Conservation (phyloP, 2,329 filamentous ascomycete species). For the Alternaria infectoria region DNA sequence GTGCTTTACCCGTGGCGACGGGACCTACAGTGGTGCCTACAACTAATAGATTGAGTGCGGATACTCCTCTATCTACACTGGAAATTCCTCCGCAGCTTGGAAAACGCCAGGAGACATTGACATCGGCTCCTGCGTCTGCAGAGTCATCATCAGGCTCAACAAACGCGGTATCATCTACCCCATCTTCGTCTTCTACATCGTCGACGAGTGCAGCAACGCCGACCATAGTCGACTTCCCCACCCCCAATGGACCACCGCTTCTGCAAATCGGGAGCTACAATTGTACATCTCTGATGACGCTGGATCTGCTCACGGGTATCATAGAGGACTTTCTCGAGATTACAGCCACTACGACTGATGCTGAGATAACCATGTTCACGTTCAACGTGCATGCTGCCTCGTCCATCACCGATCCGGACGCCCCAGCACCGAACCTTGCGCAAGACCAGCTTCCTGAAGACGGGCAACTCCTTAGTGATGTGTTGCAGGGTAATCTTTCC, state of each 20-base stretch:
- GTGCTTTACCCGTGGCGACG: slow-evolving; percentile 12
- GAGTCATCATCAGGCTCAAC: slow-evolving; percentile 2
- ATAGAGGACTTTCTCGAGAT: slow-evolving; percentile 60
- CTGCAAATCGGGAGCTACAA: slow-evolving; percentile 58
- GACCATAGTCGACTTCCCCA: slow-evolving; percentile 24
- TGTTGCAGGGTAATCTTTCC: slow-evolving; percentile 57
- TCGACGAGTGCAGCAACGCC: slow-evolving; percentile 19
- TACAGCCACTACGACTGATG: slow-evolving; percentile 62
- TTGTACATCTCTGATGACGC: slow-evolving; percentile 61
- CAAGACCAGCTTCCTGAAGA: slow-evolving; percentile 53
- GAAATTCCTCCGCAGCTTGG: slow-evolving; percentile 4
- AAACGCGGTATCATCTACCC: not conserved
- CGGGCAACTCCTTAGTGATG: slow-evolving; percentile 54
- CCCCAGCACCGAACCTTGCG: slow-evolving; percentile 50
- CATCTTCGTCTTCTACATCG: slow-evolving; percentile 5
- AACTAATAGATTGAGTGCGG: slow-evolving; percentile 23
- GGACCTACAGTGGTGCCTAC: slow-evolving; percentile 20
- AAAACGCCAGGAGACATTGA: slow-evolving; percentile 19
- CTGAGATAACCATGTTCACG: slow-evolving; percentile 60
- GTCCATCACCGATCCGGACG: slow-evolving; percentile 44
- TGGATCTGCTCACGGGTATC: slow-evolving; percentile 58
- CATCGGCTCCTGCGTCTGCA: not conserved
- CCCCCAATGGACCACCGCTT: slow-evolving; percentile 37
- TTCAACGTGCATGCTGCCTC: slow-evolving; percentile 66
- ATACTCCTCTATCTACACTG: slow-evolving; percentile 21